Conservation (phyloP, 2,329 filamentous ascomycete genomes). For the Penicillium sp. region DNA sequence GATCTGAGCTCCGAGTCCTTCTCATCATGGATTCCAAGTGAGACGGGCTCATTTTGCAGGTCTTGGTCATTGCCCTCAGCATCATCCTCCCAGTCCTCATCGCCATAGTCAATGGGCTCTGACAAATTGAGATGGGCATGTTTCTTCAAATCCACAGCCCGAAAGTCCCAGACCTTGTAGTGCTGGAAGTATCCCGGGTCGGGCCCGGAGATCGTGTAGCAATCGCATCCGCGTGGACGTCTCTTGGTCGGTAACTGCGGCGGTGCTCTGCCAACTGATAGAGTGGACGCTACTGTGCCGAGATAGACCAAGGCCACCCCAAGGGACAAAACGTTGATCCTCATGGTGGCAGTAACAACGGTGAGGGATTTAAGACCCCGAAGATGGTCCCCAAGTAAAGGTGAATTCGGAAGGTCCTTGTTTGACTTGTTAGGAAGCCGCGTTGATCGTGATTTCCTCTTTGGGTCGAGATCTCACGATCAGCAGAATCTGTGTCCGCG, state of each 20-base stretch:
- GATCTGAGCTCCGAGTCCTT: conserved; percentile 13
- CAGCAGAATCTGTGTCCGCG: too few species aligned
- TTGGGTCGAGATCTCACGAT: background rate
- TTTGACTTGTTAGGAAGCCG: background rate
- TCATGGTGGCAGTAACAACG: conserved; percentile 8
- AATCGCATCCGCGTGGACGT: conserved; percentile 33
- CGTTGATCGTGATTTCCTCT: background rate
- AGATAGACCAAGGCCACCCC: conserved; percentile 6
- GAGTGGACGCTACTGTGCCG: background rate
- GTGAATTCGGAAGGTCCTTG: too few species aligned
- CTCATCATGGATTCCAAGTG: background rate
- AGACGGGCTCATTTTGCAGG: conserved; percentile 1
- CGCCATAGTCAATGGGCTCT: conserved; percentile 15
- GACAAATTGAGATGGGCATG: conserved; percentile 12
- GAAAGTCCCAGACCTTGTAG: conserved; percentile 47
- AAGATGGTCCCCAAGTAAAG: background rate
- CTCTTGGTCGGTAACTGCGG: conserved; percentile 1
- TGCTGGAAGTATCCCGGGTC: conserved; percentile 43
- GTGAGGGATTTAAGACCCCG: background rate
- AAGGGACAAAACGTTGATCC: background rate
- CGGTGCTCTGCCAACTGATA: background rate
- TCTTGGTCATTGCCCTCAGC: conserved; percentile 4
- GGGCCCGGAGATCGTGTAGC: conserved; percentile 40
- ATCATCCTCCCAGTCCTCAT: conserved; percentile 9
- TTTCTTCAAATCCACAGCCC: conserved; percentile 32